A percentile compares a stretch with the other conserved stretches of the same genome.
phyloP scores from a whole-genome alignment of 305 asterid species.

The Fraxinus albicans region DNA sequence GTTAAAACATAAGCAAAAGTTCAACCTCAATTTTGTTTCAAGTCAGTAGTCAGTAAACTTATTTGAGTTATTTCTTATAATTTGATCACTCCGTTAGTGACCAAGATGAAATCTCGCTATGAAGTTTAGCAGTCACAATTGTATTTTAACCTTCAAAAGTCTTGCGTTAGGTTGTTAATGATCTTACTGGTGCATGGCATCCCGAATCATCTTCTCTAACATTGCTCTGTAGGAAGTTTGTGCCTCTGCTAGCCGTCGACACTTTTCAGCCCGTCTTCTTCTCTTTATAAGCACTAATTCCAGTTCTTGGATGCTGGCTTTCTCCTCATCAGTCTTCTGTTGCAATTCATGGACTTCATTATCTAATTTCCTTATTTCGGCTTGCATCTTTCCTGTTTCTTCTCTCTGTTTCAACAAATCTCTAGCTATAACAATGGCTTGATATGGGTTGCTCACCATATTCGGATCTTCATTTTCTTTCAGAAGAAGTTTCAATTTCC shows the following conservation, averaged over 20 bases:
- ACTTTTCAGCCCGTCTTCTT: constrained; percentile 80
- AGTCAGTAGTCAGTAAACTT: neutral
- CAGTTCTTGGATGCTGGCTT: constrained; percentile 65
- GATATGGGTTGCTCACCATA: constrained; percentile 68
- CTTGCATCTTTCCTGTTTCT: constrained; percentile 74
- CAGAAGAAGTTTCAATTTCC: constrained; percentile 43
- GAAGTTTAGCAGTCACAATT: neutral
- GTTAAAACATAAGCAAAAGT: neutral
- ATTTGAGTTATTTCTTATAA: neutral
- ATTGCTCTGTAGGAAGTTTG: constrained; percentile 78
- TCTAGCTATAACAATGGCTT: constrained; percentile 82
- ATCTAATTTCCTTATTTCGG: constrained; percentile 74
- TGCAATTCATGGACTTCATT: constrained; percentile 61
- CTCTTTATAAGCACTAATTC: constrained; percentile 71
- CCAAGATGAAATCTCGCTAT: neutral
- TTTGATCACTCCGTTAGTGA: neutral
- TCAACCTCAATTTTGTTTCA: neutral
- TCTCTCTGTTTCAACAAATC: constrained; percentile 82
- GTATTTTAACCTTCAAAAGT: neutral
- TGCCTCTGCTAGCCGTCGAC: constrained; percentile 80
- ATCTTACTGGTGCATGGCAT: constrained; percentile 97
- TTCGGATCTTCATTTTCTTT: constrained; percentile 70
- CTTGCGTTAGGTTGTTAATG: neutral
- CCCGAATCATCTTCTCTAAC: constrained; percentile 99
- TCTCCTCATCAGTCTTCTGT: constrained; percentile 73